Percentiles rank a stretch among this genome's conserved stretches.
Evolutionary conservation across 768 basidiomycete species (phyloP).

Genomic region (Jaapia argillacea): DNA sequence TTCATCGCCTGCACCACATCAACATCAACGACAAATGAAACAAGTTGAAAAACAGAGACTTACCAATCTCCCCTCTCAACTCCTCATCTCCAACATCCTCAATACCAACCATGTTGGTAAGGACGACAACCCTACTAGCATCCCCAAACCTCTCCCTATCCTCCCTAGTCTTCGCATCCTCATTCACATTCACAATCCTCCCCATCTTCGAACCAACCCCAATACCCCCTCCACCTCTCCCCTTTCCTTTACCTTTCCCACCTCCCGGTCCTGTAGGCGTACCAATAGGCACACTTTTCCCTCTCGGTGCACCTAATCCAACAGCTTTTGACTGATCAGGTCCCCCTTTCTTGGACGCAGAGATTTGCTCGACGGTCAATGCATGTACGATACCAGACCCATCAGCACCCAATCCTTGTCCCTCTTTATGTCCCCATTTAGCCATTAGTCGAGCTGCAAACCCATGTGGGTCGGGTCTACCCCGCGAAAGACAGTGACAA

Average conservation of each 20-base stretch:
- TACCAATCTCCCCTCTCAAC: constrained; percentile 80
- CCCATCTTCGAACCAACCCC: constrained; percentile 65
- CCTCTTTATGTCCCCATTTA: constrained; percentile 94
- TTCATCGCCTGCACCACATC: constrained; percentile 57
- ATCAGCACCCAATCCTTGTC: constrained; percentile 82
- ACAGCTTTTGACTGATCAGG: constrained; percentile 23
- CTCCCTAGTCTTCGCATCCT: constrained; percentile 67
- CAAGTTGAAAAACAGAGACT: constrained; percentile 14
- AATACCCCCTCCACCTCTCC: constrained; percentile 26
- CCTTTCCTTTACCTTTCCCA: constrained; percentile 27
- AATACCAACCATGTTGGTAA: constrained; percentile 81
- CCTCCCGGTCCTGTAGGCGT: too few species aligned
- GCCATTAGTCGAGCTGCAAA: constrained; percentile 89
- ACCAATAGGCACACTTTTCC: too few species aligned
- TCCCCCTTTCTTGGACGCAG: constrained; percentile 24
- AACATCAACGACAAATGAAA: background rate
- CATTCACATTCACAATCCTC: constrained; percentile 84
- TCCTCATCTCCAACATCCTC: constrained; percentile 85
- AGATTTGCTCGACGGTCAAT: constrained; percentile 65
- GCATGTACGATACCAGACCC: constrained; percentile 86
- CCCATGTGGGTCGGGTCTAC: constrained; percentile 51
- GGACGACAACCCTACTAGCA: constrained; percentile 79
- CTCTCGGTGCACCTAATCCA: too few species aligned
- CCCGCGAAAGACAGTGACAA: too few species aligned
- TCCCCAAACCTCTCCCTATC: constrained; percentile 81